Conservation (phyloP, 768 basidiomycete genomes). For the Lentinula lateritia region DNA sequence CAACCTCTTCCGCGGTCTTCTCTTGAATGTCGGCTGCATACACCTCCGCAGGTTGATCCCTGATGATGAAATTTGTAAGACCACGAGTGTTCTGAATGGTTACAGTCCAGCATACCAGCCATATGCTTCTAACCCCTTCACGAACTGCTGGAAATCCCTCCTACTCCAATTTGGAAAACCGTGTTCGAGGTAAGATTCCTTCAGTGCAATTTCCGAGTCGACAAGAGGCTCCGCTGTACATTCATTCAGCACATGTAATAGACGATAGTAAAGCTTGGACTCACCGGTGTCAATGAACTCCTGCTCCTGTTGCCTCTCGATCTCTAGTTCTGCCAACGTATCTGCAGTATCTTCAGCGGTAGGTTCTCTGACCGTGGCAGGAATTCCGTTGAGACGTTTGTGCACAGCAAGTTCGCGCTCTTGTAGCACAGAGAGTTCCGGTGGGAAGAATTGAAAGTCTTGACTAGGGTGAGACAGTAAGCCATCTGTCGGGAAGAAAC, state of each 20-base stretch:
- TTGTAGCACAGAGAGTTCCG: constrained; percentile 72
- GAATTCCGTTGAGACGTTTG: constrained; percentile 68
- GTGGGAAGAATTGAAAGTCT: constrained; percentile 97
- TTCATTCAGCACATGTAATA: neutral
- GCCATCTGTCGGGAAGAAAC: neutral
- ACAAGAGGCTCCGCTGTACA: constrained; percentile 78
- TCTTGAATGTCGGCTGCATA: constrained; percentile 83
- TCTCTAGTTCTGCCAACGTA: constrained; percentile 52
- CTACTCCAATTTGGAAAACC: constrained; percentile 93
- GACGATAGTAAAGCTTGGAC: neutral
- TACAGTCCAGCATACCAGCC: constrained; percentile 56
- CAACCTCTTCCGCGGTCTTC: constrained; percentile 74
- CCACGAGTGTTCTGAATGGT: neutral
- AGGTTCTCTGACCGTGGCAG: constrained; percentile 59
- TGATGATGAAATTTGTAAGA: constrained; percentile 16
- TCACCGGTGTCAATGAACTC: constrained; percentile 82
- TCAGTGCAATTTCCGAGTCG: constrained; percentile 79
- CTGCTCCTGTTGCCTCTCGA: constrained; percentile 74
- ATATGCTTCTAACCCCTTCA: constrained; percentile 70
- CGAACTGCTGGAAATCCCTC: constrained; percentile 89
- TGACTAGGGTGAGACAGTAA: constrained; percentile 41
- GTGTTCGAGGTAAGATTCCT: constrained; percentile 68
- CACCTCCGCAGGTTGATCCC: constrained; percentile 59
- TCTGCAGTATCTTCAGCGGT: constrained; percentile 78
- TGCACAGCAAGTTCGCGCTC: constrained; percentile 81